These are phyloP conservation scores for Chalaropsis thielavioides DNA, from an alignment of 2,329 filamentous ascomycete genomes.

Conservation along the genomic window DNA sequence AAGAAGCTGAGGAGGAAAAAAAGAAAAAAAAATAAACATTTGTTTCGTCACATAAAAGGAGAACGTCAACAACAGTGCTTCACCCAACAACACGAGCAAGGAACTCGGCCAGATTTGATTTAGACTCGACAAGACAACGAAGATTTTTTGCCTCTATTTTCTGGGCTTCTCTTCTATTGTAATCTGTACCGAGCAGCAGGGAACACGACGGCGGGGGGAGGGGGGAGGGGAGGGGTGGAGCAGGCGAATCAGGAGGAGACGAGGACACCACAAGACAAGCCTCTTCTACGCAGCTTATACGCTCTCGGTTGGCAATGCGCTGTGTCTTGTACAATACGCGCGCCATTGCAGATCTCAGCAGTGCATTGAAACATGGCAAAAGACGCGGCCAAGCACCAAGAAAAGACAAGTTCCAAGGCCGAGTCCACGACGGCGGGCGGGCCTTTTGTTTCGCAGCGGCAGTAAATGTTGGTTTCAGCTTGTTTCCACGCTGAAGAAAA, in stretches of 20 bases:
- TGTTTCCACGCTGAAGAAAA: neutral
- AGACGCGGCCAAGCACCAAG: neutral
- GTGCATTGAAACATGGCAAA: neutral
- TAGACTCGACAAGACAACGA: neutral
- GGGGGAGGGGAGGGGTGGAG: neutral
- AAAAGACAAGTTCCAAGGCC: neutral
- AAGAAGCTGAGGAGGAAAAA: neutral
- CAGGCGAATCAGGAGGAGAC: neutral
- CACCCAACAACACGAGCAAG: neutral
- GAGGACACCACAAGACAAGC: neutral
- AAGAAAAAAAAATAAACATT: neutral
- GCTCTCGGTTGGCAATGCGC: neutral
- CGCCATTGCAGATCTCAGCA: neutral
- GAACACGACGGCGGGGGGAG: neutral
- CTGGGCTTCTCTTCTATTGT: neutral
- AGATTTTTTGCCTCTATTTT: neutral
- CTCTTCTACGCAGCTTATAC: neutral
- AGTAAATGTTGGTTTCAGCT: neutral
- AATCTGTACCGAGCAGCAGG: neutral
- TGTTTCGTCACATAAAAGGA: neutral
- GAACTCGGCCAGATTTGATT: neutral
- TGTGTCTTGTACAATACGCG: neutral
- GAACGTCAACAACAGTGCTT: neutral
- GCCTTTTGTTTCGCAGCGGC: neutral
- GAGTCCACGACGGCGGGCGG: neutral